phyloP scores from a whole-genome alignment of 164 flowering plant genomes.

The Santalum album region DNA sequence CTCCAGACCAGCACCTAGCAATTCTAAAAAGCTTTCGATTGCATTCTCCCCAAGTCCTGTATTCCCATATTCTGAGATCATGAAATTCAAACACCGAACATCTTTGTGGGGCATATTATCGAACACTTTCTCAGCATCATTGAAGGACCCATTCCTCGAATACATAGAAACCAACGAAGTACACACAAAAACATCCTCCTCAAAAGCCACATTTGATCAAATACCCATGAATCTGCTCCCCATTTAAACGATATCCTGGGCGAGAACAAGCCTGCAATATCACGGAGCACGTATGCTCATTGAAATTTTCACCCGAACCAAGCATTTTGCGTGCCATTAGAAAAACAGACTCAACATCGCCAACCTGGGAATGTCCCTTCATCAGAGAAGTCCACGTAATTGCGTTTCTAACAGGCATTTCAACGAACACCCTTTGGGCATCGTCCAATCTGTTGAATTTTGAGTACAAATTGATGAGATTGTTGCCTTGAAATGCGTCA shows the following conservation, averaged over 20 bases:
- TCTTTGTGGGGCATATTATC: slow-evolving; percentile 14
- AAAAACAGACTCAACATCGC: slow-evolving; percentile 20
- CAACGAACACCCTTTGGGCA: slow-evolving; percentile 24
- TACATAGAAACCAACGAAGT: slow-evolving; percentile 29
- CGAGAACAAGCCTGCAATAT: slow-evolving; percentile 20
- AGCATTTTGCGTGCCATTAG: slow-evolving; percentile 16
- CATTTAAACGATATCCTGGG: slow-evolving; percentile 5
- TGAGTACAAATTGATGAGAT: slow-evolving; percentile 21
- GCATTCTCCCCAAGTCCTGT: slow-evolving; percentile 20
- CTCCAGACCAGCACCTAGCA: slow-evolving; percentile 20
- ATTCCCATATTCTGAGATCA: slow-evolving; percentile 26
- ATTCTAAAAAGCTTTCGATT: slow-evolving; percentile 10
- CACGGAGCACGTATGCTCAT: slow-evolving; percentile 25
- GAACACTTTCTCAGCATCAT: slow-evolving; percentile 22
- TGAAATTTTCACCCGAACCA: slow-evolving; percentile 16
- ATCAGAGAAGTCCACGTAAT: slow-evolving; percentile 35
- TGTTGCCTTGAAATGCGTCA: slow-evolving; percentile 23
- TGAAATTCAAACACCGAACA: slow-evolving; percentile 23
- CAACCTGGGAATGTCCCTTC: slow-evolving; percentile 19
- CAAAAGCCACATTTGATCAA: slow-evolving; percentile 22
- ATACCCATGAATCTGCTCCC: slow-evolving; percentile 27
- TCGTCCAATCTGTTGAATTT: slow-evolving; percentile 15
- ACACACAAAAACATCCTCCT: slow-evolving; percentile 19
- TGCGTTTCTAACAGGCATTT: slow-evolving; percentile 21
- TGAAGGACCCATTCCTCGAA: slow-evolving; percentile 15